Conservation (phyloP, 2,329 filamentous ascomycete genomes). For the Fusarium abutilonis region DNA sequence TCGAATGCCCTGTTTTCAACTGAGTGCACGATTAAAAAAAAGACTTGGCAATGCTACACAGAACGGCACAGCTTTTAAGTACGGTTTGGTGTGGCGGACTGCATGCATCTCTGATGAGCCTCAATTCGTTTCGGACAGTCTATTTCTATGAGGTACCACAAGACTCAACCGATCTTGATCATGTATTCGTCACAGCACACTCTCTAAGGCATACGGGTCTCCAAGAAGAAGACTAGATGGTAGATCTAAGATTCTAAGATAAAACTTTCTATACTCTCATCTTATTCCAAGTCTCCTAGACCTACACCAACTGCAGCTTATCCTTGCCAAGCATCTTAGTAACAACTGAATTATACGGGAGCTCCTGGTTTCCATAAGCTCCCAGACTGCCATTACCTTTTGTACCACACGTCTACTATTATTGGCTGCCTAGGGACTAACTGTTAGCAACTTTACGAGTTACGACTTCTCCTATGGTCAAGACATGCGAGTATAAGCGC, state of each 20-base stretch:
- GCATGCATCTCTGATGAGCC: background rate
- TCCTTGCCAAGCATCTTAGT: background rate
- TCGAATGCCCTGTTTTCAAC: background rate
- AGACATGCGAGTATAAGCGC: background rate
- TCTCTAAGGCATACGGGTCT: too few species aligned
- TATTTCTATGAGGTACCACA: too few species aligned
- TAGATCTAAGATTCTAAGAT: too few species aligned
- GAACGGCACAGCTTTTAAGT: conserved; percentile 1
- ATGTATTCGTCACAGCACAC: too few species aligned
- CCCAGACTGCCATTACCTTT: background rate
- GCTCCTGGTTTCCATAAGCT: background rate
- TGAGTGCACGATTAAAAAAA: background rate
- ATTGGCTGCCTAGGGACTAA: background rate
- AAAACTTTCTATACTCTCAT: too few species aligned
- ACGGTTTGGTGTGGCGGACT: background rate
- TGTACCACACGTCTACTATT: background rate
- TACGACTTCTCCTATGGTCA: background rate
- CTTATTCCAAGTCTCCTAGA: too few species aligned
- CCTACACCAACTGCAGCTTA: background rate
- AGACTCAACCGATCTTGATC: too few species aligned
- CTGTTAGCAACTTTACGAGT: background rate
- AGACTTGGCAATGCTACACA: background rate
- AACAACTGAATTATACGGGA: background rate
- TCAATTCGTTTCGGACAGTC: too few species aligned
- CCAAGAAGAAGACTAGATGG: too few species aligned